Evolutionary conservation across 345 rosid species (phyloP).

Genomic region (Corymbia maculata): DNA sequence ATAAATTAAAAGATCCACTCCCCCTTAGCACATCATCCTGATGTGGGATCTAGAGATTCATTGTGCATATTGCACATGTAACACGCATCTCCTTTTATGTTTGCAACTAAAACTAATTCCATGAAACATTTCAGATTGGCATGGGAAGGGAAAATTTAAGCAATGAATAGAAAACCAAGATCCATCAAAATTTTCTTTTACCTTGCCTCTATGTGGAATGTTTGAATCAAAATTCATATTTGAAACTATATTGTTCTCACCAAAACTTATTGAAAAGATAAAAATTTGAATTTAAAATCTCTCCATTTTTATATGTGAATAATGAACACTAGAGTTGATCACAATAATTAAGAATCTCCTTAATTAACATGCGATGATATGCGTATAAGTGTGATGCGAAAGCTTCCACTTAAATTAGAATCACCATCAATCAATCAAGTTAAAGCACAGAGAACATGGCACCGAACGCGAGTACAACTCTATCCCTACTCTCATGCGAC

Average conservation of each 20-base stretch:
- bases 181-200: not conserved
- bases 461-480: not conserved
- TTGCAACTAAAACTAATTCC: not conserved
- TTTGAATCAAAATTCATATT: no score
- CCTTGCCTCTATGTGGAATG: no score
- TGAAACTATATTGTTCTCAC: no score
- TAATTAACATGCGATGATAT: not conserved
- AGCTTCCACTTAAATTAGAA: not conserved
- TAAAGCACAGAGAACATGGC: not conserved
- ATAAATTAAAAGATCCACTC: not conserved
- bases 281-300: no score
- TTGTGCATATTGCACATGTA: not conserved
- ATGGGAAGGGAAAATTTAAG: accelerated
- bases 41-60: not conserved
- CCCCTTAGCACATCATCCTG: not conserved
- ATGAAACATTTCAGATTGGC: not conserved
- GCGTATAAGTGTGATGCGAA: not conserved
- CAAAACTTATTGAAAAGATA: no score
- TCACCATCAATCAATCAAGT: not conserved
- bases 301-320: no score
- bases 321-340: no score
- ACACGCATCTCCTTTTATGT: not conserved
- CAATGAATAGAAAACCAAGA: no score
- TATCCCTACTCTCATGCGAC: not conserved
- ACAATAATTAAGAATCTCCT: not conserved